These are phyloP conservation scores for Eimeria praecox DNA, from an alignment of 169 alveolate species.

Conservation along the genomic window DNA sequence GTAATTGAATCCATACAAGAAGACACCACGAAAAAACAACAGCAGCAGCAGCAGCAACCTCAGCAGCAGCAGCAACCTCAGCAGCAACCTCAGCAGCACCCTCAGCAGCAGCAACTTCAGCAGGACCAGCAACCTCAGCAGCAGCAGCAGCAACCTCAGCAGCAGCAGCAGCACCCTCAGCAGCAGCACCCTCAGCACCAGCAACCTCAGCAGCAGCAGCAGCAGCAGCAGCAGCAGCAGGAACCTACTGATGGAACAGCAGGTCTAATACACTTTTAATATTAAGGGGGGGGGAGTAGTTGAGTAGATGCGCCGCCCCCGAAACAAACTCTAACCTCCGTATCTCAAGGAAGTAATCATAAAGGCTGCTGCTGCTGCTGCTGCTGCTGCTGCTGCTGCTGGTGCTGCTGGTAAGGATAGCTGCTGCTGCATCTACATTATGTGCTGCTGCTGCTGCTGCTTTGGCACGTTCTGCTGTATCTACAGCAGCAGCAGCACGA, in stretches of 20 bases:
- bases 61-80: not conserved
- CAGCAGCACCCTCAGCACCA: not conserved
- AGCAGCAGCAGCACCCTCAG: not conserved
- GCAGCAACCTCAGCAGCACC: too few species aligned
- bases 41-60: not conserved
- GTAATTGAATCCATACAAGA: not conserved
- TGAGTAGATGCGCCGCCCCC: conserved; percentile 59
- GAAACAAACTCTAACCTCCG: conserved; percentile 66
- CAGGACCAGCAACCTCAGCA: not conserved
- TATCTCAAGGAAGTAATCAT: conserved; percentile 64
- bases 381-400: conserved; percentile 44
- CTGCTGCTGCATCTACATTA: conserved; percentile 36
- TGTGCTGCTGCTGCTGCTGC: conserved; percentile 68
- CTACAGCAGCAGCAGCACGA: conserved; percentile 46
- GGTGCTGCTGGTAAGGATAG: not conserved
- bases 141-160: not conserved
- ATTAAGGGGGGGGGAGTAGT: conserved; percentile 53
- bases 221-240: conserved; percentile 67
- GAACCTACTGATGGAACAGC: conserved; percentile 47
- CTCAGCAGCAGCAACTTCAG: too few species aligned
- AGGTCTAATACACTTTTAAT: conserved; percentile 53
- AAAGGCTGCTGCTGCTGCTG: conserved; percentile 7
- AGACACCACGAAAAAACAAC: not conserved
- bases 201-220: not conserved
- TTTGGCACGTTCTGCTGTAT: not conserved